Evolutionary conservation across 2,329 filamentous ascomycete species (phyloP).

Genomic region (Periconia sp.): DNA sequence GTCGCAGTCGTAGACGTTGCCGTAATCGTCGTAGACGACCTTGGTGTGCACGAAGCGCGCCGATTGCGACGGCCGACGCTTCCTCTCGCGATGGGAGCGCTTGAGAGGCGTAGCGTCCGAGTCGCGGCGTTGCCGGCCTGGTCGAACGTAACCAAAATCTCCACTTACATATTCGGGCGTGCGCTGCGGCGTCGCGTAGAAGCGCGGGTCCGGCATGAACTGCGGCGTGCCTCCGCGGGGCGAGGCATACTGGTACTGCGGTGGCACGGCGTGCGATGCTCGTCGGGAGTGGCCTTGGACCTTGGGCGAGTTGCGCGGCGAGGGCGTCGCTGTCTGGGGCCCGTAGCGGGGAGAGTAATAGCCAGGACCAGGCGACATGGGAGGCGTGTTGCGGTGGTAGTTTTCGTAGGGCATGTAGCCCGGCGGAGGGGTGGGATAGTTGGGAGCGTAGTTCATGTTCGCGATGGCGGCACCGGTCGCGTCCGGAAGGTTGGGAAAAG

Average conservation of each 20-base stretch:
- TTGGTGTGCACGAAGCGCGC: slow-evolving; percentile 62
- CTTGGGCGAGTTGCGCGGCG: slow-evolving; percentile 54
- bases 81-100: slow-evolving; percentile 50
- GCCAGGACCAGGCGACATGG: slow-evolving; percentile 55
- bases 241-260: slow-evolving; percentile 50
- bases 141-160: slow-evolving; percentile 55
- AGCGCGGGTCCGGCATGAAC: slow-evolving; percentile 48
- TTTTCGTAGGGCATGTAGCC: slow-evolving; percentile 45
- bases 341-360: slow-evolving; percentile 63
- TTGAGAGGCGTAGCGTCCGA: slow-evolving; percentile 47
- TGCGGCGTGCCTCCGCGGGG: slow-evolving; percentile 49
- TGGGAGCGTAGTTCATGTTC: slow-evolving; percentile 40
- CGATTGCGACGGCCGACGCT: slow-evolving; percentile 59
- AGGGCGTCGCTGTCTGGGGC: slow-evolving; percentile 55
- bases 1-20: slow-evolving; percentile 53
- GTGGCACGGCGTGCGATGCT: slow-evolving; percentile 57
- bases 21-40: slow-evolving; percentile 61
- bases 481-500: slow-evolving; percentile 7
- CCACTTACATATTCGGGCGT: slow-evolving; percentile 70
- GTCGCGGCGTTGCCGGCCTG: slow-evolving; percentile 48
- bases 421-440: slow-evolving; percentile 43
- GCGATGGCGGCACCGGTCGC: slow-evolving; percentile 16
- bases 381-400: slow-evolving; percentile 38
- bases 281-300: slow-evolving; percentile 62
- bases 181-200: slow-evolving; percentile 59